Conservation (phyloP, 306 rosid genomes). For the Medicago arabica region DNA sequence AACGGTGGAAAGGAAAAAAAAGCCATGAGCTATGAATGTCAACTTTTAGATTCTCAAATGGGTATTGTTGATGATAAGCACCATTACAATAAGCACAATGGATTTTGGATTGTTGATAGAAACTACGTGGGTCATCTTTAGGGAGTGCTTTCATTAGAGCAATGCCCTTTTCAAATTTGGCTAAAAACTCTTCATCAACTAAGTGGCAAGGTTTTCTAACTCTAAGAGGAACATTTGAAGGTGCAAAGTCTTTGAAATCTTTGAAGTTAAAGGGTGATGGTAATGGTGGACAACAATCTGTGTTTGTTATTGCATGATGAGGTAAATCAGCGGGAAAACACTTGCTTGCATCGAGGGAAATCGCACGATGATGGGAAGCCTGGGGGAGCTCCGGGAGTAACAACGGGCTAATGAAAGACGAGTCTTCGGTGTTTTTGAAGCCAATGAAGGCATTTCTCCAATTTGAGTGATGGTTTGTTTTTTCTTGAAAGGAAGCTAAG, state of each 20-base stretch:
- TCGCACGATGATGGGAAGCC: background rate
- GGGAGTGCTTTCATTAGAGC: constrained; percentile 40
- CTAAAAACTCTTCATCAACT: constrained; percentile 5
- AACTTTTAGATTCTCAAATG: constrained; percentile 45
- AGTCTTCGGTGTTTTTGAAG: background rate
- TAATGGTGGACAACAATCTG: constrained; percentile 59
- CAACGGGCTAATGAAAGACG: background rate
- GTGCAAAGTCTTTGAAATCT: constrained; percentile 31
- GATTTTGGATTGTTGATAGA: constrained; percentile 60
- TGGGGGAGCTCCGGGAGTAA: background rate
- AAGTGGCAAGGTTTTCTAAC: constrained; percentile 29
- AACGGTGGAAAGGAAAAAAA: constrained; percentile 75
- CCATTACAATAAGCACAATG: constrained; percentile 83
- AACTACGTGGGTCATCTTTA: constrained; percentile 59
- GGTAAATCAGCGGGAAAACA: constrained; percentile 14
- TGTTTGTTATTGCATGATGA: background rate
- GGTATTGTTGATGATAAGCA: constrained; percentile 51
- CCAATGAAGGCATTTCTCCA: background rate
- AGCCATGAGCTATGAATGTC: constrained; percentile 63
- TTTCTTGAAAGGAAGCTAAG: background rate
- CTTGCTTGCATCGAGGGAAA: background rate
- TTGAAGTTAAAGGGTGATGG: constrained; percentile 27
- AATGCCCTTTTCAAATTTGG: constrained; percentile 36
- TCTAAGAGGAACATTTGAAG: background rate
- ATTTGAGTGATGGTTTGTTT: background rate